Base-by-base conservation (phyloP, 2,329 filamentous ascomycete genomes). In the Colletotrichum cuscutae region DNA sequence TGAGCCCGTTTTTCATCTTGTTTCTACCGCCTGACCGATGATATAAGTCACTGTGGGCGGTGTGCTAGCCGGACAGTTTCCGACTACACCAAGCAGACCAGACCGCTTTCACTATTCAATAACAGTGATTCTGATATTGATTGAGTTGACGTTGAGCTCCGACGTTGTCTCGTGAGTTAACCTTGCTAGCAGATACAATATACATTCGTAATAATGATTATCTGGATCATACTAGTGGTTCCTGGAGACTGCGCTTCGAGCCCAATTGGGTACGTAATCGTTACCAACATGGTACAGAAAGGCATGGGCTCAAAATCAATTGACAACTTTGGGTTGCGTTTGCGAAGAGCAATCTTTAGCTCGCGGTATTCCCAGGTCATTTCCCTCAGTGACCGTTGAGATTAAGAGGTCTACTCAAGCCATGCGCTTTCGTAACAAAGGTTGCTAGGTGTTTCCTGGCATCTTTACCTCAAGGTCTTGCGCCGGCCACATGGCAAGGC, bases 361-460 rank as follows among this genome's bases (percentile, higher is more conserved):
- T 66, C 32, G 37, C 42, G 22, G 49, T 58, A 65, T 72, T 61
- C 15, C 28, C 19, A 56, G 66, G 24, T 11, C 28, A 22, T 63
- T 49, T 30, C 19, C 28, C 30, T 24, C 1, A 58, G 6, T 11
- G 24, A 28, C 67, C 32, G n/a, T 54, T 68, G 63, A 52, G 64
- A 42, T 56, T 11, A 54, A 42, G 28, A 26, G 24, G 15, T 24
- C 37, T 46, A 6, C 52, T 19, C 22, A 32, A 54, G 22, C 11
- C 37, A 49, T 58, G 26, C 24, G 26, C 30, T 59, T 24, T 22
- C 56, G 30, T 35, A 22, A 53, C 46, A 37, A 7, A 53, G 9
- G n/a, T 61, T 60, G 26, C 58, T 37, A 26, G 68, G 68, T 62
- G 57, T 42, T 24, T 58, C 68, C 65, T 42, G 30, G 58, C 26